Evolutionary conservation across 2,329 filamentous ascomycete genomes (phyloP).

Genomic region (Fusarium begoniae): DNA sequence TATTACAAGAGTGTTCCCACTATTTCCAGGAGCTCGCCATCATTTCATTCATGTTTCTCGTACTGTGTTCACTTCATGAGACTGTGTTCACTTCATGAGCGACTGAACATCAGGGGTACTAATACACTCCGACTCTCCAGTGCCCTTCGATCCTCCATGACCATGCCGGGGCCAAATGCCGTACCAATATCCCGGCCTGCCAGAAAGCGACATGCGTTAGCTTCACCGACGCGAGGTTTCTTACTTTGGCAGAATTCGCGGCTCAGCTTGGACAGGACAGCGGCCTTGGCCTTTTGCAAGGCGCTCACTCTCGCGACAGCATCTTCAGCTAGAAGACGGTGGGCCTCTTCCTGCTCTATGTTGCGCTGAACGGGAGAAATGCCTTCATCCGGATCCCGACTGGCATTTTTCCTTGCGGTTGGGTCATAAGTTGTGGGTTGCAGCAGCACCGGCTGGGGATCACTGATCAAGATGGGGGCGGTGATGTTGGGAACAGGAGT

Average conservation of each 20-base stretch:
- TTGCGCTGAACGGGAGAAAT: conserved; percentile 68
- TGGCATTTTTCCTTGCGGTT: conserved; percentile 21
- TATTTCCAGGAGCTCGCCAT: conserved; percentile 16
- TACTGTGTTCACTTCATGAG: conserved; percentile 32
- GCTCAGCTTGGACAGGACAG: conserved; percentile 67
- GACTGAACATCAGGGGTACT: conserved; percentile 70
- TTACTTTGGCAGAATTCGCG: conserved; percentile 56
- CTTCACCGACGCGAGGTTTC: conserved; percentile 46
- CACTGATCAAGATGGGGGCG: conserved; percentile 59
- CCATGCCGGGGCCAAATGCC: conserved; percentile 47
- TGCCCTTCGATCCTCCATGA: conserved; percentile 55
- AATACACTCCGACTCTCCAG: conserved; percentile 63
- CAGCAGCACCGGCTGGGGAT: conserved; percentile 62
- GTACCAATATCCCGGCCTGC: conserved; percentile 44
- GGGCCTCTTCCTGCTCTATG: conserved; percentile 64
- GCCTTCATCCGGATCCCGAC: conserved; percentile 50
- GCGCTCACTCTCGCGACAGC: conserved; percentile 63
- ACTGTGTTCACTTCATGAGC: conserved; percentile 40
- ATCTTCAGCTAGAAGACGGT: conserved; percentile 66
- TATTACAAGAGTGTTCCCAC: conserved; percentile 44
- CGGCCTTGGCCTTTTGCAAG: conserved; percentile 67
- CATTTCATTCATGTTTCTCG: neutral
- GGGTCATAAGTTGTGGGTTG: conserved; percentile 68
- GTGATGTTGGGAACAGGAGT: conserved; percentile 54
- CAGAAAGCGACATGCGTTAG: conserved; percentile 48